phyloP scores from a whole-genome alignment of 306 rosid genomes.

The Acacia confusa region DNA sequence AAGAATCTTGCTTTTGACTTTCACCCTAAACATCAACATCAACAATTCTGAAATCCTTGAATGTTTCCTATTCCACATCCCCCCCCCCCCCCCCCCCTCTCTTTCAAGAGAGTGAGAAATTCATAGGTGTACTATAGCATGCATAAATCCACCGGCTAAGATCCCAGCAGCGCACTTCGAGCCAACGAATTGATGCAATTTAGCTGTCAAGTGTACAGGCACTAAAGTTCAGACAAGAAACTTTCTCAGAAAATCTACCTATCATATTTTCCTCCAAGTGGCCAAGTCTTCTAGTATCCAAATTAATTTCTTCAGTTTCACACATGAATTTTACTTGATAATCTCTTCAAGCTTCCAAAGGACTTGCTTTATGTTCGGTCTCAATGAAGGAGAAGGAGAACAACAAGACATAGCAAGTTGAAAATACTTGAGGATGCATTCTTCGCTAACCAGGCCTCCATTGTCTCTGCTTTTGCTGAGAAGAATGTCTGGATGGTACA shows the following conservation, averaged over 20 bases:
- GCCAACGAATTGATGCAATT: not conserved
- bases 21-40: conserved; percentile 35
- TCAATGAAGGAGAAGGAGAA: conserved; percentile 73
- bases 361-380: conserved; percentile 78
- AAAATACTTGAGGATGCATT: conserved; percentile 61
- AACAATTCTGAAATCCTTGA: conserved; percentile 32
- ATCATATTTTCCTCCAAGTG: conserved; percentile 25
- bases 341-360: conserved; percentile 80
- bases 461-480: conserved; percentile 38
- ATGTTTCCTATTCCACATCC: conserved; percentile 37
- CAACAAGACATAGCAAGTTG: conserved; percentile 92
- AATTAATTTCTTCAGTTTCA: conserved; percentile 10
- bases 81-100: too few relatives aligned
- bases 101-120: not conserved
- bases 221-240: not conserved
- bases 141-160: not conserved
- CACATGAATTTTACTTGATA: conserved; percentile 37
- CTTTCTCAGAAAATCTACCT: not conserved
- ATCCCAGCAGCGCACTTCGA: not conserved
- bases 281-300: conserved; percentile 21
- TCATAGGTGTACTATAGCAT: not conserved
- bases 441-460: conserved; percentile 47
- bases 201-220: not conserved
- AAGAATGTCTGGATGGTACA: conserved; percentile 83
- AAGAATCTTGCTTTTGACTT: conserved; percentile 37